Evolutionary conservation across 768 basidiomycete genomes (phyloP), one percentile per base, ranked within the genome.

Genomic region (Mrakia hoshinonis): DNA sequence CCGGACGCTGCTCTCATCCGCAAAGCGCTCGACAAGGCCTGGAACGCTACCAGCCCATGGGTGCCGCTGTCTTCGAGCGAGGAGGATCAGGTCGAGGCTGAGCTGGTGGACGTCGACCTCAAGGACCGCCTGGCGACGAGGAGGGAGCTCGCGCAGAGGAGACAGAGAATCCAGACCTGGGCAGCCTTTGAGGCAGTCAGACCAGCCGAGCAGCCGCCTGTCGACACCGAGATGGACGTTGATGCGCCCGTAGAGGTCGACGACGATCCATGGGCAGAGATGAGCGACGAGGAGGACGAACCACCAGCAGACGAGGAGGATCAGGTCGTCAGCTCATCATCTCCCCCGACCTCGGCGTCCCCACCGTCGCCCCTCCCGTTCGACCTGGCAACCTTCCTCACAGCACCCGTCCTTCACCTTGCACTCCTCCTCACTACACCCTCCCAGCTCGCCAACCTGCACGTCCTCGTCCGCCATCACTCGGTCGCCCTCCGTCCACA

Each of bases 181-280:
- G 39, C 52, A 15, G 62, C 34, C 31, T 47, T 73, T n/a, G 29
- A 47, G 38, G 62, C 54, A 15, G 48, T 11, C 26, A 48, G 24
- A 26, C n/a, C 66, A 1, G 38, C 31, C 7, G 52, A 20, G 34
- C 38, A 65, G 12, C 48, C 47, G 7, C 43, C 77, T 49, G 81
- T 79, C 10, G 83, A 80, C 39, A 78, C 81, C 15, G 82, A 83
- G 13, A 80, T 85, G 12, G 85, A 87, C 66, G 75, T 75, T 26
- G 68, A 72, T 24, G 68, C 68, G 34, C 61, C 74, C 38, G 72
- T 48, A 2, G 89, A 88, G 89, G 85, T 86, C 75, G 89, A 77
- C 31, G 76, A 88, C 75, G 88, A 90, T 77, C 88, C 89, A 15
- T 90, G 89, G 88, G 86, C 82, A 47, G 87, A 90, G 58, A 79